phyloP scores from a whole-genome alignment of 2,329 filamentous ascomycete genomes.

The Hymenoscyphus scutula region DNA sequence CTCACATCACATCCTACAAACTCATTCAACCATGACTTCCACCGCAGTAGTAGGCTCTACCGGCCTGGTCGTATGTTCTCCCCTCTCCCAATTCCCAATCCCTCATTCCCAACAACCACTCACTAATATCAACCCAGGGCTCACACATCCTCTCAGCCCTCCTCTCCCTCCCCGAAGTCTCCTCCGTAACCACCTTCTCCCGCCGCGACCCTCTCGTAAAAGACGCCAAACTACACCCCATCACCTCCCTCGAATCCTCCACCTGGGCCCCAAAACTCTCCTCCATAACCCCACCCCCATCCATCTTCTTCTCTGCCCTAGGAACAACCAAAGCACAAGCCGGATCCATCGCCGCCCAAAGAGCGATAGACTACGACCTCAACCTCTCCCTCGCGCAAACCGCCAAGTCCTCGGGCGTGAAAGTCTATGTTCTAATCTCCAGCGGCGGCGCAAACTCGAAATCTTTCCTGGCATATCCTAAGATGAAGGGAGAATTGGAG shows the following conservation, averaged over 20 bases:
- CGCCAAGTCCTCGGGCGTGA: slow-evolving; percentile 68
- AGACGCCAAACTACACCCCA: slow-evolving; percentile 59
- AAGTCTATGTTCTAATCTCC: slow-evolving; percentile 55
- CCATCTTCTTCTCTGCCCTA: slow-evolving; percentile 71
- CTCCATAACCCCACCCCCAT: slow-evolving; percentile 52
- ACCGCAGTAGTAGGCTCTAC: slow-evolving; percentile 46
- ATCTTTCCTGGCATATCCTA: slow-evolving; percentile 52
- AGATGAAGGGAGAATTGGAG: slow-evolving; percentile 88
- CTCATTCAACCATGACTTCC: slow-evolving; percentile 40
- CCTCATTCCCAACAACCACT: neutral
- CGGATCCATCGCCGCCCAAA: slow-evolving; percentile 75
- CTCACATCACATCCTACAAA: neutral
- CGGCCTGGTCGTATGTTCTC: slow-evolving; percentile 46
- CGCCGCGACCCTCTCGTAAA: slow-evolving; percentile 57
- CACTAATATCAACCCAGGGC: slow-evolving; percentile 44
- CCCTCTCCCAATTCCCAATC: neutral
- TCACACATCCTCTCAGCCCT: slow-evolving; percentile 70
- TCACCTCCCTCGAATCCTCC: slow-evolving; percentile 64
- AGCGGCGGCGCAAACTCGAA: slow-evolving; percentile 47
- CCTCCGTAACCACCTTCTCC: slow-evolving; percentile 56
- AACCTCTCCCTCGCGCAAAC: slow-evolving; percentile 76
- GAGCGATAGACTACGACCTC: slow-evolving; percentile 84
- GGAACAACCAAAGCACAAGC: slow-evolving; percentile 76
- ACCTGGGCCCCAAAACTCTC: slow-evolving; percentile 65
- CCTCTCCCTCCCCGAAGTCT: slow-evolving; percentile 52